Conservation (phyloP, 345 rosid species). For the sweet orange (Citrus sinensis) region DNA sequence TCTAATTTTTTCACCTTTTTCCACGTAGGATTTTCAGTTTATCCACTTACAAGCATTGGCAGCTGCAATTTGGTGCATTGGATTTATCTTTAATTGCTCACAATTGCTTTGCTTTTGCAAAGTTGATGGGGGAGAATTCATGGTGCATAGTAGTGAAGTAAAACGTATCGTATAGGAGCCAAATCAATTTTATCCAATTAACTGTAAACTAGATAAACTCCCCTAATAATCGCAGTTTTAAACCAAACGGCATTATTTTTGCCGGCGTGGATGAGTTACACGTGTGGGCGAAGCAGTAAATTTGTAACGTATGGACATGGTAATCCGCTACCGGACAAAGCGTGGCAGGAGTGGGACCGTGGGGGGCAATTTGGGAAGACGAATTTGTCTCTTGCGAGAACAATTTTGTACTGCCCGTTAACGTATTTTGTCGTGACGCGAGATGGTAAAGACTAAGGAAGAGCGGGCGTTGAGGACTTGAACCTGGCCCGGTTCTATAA, state of each 20-base stretch:
- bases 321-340: not conserved
- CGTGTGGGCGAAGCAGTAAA: not conserved
- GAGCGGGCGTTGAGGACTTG: not conserved
- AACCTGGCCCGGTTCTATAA: slow-evolving; percentile 21
- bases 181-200: not conserved
- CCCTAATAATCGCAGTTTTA: not conserved
- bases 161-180: not conserved
- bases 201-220: not conserved
- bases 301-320: no score
- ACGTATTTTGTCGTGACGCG: slow-evolving; percentile 33
- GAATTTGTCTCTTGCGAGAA: slow-evolving; percentile 19
- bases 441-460: not conserved
- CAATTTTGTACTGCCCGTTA: slow-evolving; percentile 8
- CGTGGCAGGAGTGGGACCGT: not conserved
- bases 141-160: not conserved
- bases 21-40: slow-evolving; percentile 13
- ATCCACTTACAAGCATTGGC: not conserved
- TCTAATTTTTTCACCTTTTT: not conserved
- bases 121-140: not conserved
- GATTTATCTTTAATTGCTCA: not conserved
- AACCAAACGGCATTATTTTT: not conserved
- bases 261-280: not conserved
- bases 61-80: not conserved
- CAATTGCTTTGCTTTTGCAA: not conserved
- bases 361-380: slow-evolving; percentile 26